phyloP scores from a whole-genome alignment of 73 alveolate species.

The Paraurostyla sp. region DNA sequence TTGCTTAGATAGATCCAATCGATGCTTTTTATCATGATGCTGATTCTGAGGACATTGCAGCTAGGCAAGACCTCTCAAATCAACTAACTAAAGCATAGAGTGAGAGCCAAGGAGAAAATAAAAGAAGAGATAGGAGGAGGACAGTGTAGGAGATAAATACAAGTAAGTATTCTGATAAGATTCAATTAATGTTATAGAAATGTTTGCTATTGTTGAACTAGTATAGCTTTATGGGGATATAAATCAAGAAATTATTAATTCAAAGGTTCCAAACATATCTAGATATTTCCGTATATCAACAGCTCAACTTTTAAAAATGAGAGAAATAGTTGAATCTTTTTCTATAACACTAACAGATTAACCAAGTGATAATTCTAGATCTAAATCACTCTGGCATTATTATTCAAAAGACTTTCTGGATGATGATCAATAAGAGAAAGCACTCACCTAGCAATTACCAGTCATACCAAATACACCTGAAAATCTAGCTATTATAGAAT shows the following conservation, averaged over 20 bases:
- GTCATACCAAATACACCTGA: neutral
- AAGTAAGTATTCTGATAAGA: conserved; percentile 25
- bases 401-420: conserved; percentile 13
- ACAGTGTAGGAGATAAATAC: conserved; percentile 2
- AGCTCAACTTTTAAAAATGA: neutral
- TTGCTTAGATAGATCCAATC: conserved; percentile 5
- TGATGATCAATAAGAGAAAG: conserved; percentile 42
- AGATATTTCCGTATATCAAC: neutral
- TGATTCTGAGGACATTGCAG: too few relatives aligned
- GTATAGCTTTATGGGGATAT: neutral
- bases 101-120: conserved; percentile 22
- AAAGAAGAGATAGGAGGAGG: neutral
- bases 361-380: neutral
- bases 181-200: conserved; percentile 9
- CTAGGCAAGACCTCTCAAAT: too few relatives aligned
- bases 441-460: neutral
- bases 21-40: neutral
- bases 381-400: neutral
- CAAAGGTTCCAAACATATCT: neutral
- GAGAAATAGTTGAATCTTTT: neutral
- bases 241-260: neutral
- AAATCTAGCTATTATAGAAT: neutral
- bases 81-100: neutral
- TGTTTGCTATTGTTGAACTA: conserved; percentile 47
- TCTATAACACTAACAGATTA: neutral